Evolutionary conservation across 176 grass and related monocot species (phyloP), one percentile per base, ranked within the genome.

Genomic region (Poa pratensis): DNA sequence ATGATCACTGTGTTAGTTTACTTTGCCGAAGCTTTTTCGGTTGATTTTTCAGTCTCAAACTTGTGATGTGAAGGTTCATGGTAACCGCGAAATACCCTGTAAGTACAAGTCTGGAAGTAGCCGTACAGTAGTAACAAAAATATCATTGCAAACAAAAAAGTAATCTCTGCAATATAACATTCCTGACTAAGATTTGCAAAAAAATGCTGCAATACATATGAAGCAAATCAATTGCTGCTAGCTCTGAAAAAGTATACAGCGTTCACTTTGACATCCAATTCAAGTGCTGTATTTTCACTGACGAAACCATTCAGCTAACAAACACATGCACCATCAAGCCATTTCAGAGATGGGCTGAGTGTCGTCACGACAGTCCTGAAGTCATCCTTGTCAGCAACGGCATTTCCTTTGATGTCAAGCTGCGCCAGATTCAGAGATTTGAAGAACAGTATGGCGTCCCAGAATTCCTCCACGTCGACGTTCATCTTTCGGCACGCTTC

Each of bases 381-480:
- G 53, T 55, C 78, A 64, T 92, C 87, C 77, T 89, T 87, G 65
- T 82, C 27, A 22, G 52, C 54, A 62, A 92, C 67, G 26, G 52
- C 68, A 87, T 98, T 98, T 86, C 96, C 96, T 89, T 86, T 77
- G 26, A 95, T 52, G 76, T 87, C 83, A 81, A 98, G 70, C 69
- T 92, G 91, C 54, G 46, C 79, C 78, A 98, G 76, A 64, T 76
- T 80, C 75, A 89, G 17, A 49, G 69, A 81, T 82, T 81, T 90
- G 67, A 98, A 90, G 17, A 98, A 89, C 34, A 94, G 74, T 55
- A 89, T 81, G 50, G 78, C 86, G 2, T 94, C 96, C 93, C 96
- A 95, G 46, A 85, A 77, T 63, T 92, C 89, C 30, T 79, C 84
- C 23, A 93, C 65, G 0, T 83, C 52, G 50, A 92, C 72, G 24